Evolutionary conservation across 176 grass and related monocot species (phyloP), one percentile per base, ranked within the genome.

Genomic region (Poa pratensis): DNA sequence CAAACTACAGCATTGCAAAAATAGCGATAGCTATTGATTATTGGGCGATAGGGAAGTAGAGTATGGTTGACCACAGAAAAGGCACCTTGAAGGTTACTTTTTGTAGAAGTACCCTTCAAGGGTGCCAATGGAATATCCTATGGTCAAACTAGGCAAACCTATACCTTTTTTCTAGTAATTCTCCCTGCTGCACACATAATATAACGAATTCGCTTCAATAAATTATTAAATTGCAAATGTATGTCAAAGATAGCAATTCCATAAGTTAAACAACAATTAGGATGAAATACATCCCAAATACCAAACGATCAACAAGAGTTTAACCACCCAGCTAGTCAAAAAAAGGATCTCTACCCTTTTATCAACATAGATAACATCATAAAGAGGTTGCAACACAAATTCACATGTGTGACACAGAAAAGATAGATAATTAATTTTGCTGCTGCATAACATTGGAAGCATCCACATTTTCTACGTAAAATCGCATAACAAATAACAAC

Each of bases 401-500:
- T 17, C 32, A 20, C 34, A 49, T 51, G 71, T 23, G 60, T 43
- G 14, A 5, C 20, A 63, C 16, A 1, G 6, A 19, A 55, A 20
- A 74, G 7, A 66, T 80, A 35, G 45, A 66, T 18, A 66, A 30
- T n/a, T n/a, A 49, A 22, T n/a, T 8, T 80, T 15, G 11, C 3
- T 49, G n/a, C 43, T 51, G 20, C 7, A 52, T 81, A 13, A 39
- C 48, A 81, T 34, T 34, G 46, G 18, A 70, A 57, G n/a, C 65
- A 37, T 82, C 48, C 34, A 75, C 13, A 63, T 75, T 84, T 35
- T 75, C 42, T 70, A 28, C 8, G 85, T 24, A 12, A 80, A 35
- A 68, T 39, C 20, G 9, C 22, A 49, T 69, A 30, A 55, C 23
- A 28, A 0, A 61, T 53, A 72, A 86, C 11, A 77, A 32, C 28